Base-by-base conservation (phyloP, 2,329 filamentous ascomycete species). In the Teratosphaeria viscida region DNA sequence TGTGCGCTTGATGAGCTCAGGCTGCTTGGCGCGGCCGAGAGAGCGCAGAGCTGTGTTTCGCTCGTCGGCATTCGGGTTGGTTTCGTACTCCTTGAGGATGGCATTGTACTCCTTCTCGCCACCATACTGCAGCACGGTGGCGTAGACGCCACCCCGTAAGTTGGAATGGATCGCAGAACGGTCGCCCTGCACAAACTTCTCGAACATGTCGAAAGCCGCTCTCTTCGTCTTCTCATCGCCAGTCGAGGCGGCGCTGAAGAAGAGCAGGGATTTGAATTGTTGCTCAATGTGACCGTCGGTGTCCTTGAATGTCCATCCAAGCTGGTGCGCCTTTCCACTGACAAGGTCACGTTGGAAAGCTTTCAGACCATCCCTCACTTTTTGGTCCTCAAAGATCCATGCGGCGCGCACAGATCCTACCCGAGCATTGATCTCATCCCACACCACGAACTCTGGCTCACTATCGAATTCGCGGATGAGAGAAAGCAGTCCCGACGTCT, bases 201-300 rank as follows among this genome's bases (percentile, higher is more conserved):
- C 81, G 73, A 96, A 96, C 88, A 96, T 95, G 32, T 92, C 89
- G 75, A 91, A 88, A 7, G 91, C 88, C 7, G 90, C 90, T 56
- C 85, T 81, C 70, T 92, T 84, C 62, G 96, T 84, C 65, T 82
- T 79, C 68, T 91, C 79, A 68, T 97, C 92, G 37, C 90, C 91
- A 54, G 86, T 82, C 65, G 90, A 79, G 60, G 92, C 92, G 56
- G 92, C 90, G 66, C 82, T 84, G 62, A 89, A 88, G 72, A 97
- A 97, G 72, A 96, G 82, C 71, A 96, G 83, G 14, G 85, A 86
- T 80, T 97, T 97, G 82, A 96, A 95, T 73, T 96, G 92, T 74
- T 96, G 91, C 73, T 92, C 82, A 65, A 96, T 86, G 71, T 96
- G 92, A 56, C 88, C 90, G 68, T 97, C 92, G 3, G 81, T 82